These are phyloP conservation scores for Pelargonium citronellum DNA, from an alignment of 441 rosid genomes.

Conservation along the genomic window DNA sequence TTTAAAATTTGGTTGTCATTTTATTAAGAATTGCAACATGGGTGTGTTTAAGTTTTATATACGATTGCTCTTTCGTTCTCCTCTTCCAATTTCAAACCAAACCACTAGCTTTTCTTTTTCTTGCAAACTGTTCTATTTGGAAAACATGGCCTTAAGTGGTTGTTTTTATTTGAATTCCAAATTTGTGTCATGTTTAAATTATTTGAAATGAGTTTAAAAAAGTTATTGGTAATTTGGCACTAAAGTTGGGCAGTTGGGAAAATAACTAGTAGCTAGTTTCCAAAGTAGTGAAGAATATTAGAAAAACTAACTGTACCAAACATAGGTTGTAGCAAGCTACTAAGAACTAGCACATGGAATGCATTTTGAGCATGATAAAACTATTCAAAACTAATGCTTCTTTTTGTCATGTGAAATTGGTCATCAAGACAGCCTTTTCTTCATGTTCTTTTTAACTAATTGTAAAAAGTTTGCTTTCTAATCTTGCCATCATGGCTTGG, in stretches of 20 bases:
- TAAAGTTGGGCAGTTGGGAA: neutral
- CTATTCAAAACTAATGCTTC: neutral
- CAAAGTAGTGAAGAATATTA: neutral
- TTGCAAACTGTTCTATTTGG: no score
- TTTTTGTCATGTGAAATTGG: neutral
- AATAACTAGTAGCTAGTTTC: neutral
- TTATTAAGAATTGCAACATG: no score
- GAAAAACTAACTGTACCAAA: neutral
- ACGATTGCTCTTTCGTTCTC: no score
- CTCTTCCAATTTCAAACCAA: no score
- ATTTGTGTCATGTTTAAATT: no score
- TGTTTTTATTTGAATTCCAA: no score
- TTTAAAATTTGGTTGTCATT: no score
- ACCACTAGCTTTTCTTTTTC: no score
- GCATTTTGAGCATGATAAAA: neutral
- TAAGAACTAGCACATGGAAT: neutral
- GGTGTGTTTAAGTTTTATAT: no score
- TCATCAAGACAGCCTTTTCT: neutral
- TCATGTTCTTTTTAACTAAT: neutral
- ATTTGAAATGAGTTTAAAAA: no score
- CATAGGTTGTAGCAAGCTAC: neutral
- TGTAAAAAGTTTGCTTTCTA: neutral
- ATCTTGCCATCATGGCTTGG: no score
- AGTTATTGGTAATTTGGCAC: neutral
- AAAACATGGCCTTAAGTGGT: no score